Conservation (phyloP, 495 filamentous ascomycete genomes). For the Aspergillus steynii region DNA sequence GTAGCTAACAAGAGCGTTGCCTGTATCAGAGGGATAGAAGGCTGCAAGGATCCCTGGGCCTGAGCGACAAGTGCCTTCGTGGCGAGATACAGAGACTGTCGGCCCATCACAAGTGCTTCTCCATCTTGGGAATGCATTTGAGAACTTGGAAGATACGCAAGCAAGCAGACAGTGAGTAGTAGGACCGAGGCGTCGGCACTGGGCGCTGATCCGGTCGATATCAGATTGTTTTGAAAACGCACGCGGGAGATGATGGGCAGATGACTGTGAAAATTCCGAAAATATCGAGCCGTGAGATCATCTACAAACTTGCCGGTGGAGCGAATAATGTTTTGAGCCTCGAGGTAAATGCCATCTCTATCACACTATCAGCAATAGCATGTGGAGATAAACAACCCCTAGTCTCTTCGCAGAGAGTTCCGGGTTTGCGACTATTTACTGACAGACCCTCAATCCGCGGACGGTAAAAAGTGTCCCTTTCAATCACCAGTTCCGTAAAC, state of each 20-base stretch:
- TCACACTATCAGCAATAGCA: background rate
- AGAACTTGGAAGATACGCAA: slow-evolving; percentile 22
- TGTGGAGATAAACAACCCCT: no score
- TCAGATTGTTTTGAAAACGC: slow-evolving; percentile 29
- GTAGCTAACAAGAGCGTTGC: slow-evolving; percentile 32
- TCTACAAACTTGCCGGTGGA: slow-evolving; percentile 34
- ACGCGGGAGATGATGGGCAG: slow-evolving; percentile 36
- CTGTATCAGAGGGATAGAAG: slow-evolving; percentile 37
- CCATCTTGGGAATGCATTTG: background rate
- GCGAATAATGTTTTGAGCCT: slow-evolving; percentile 31
- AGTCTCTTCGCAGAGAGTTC: no score
- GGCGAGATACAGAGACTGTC: slow-evolving; percentile 32
- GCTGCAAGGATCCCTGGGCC: slow-evolving; percentile 26
- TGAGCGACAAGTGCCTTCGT: slow-evolving; percentile 38
- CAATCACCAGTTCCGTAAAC: no score
- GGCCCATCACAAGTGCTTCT: slow-evolving; percentile 7
- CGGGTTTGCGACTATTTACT: background rate
- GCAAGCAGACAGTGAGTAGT: slow-evolving; percentile 36
- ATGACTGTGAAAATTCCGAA: slow-evolving; percentile 33
- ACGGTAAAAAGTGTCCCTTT: background rate
- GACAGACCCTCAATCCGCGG: background rate
- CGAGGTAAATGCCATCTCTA: slow-evolving; percentile 13
- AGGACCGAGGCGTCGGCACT: slow-evolving; percentile 34
- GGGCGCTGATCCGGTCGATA: slow-evolving; percentile 16
- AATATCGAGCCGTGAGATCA: slow-evolving; percentile 36